These are phyloP conservation scores for Aureobasidium uvarum DNA, from an alignment of 2,329 filamentous ascomycete genomes.

Conservation along the genomic window DNA sequence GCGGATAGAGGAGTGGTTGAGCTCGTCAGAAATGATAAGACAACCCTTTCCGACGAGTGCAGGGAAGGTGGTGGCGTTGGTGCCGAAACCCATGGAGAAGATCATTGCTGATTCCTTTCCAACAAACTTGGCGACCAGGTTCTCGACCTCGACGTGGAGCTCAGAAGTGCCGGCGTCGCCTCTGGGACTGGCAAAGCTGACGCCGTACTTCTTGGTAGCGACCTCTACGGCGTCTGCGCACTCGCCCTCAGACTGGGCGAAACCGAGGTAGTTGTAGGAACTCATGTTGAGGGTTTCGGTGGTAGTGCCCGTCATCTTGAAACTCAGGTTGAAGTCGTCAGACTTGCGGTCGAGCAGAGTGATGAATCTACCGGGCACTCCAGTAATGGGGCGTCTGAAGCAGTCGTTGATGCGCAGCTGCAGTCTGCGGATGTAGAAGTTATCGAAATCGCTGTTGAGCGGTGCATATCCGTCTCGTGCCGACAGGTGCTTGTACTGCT, in stretches of 20 bases:
- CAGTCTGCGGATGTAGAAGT: slow-evolving; percentile 89
- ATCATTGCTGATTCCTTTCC: slow-evolving; percentile 94
- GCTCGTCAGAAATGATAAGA: slow-evolving; percentile 91
- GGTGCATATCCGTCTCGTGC: slow-evolving; percentile 87
- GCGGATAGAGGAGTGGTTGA: slow-evolving; percentile 97
- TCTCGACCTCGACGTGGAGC: slow-evolving; percentile 83
- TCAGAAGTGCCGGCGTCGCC: slow-evolving; percentile 84
- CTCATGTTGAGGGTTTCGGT: slow-evolving; percentile 98
- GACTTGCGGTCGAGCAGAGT: slow-evolving; percentile 89
- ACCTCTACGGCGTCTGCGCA: slow-evolving; percentile 93
- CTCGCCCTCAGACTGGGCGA: slow-evolving; percentile 94
- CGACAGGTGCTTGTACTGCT: slow-evolving; percentile 81
- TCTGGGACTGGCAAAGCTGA: slow-evolving; percentile 77
- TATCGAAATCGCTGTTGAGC: slow-evolving; percentile 97
- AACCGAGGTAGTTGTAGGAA: slow-evolving; percentile 99
- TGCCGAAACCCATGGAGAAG: slow-evolving; percentile 98
- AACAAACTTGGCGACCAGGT: slow-evolving; percentile 83
- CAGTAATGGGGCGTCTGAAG: slow-evolving; percentile 88
- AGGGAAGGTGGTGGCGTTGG: slow-evolving; percentile 89
- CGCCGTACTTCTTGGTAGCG: slow-evolving; percentile 77
- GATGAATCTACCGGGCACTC: slow-evolving; percentile 91
- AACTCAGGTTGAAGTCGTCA: slow-evolving; percentile 86
- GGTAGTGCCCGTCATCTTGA: slow-evolving; percentile 81
- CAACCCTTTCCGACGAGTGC: slow-evolving; percentile 90
- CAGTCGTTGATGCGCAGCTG: slow-evolving; percentile 97